Percentiles rank a stretch among this genome's conserved stretches.
These are phyloP conservation scores for Cupressus sempervirens DNA, from an alignment of 75 land plant genomes.

Conservation along the genomic window DNA sequence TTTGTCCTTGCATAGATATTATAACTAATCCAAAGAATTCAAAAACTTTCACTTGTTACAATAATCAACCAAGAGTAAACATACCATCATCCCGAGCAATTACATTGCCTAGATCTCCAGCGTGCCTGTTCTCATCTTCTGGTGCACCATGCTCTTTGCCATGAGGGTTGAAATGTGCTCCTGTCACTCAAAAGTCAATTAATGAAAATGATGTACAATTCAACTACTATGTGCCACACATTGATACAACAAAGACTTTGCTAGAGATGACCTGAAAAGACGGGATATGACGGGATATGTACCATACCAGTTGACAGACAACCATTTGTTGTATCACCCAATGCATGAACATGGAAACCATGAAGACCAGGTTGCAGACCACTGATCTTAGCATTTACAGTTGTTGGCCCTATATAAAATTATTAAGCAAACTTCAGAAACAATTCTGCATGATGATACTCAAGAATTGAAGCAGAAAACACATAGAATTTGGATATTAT, in stretches of 20 bases:
- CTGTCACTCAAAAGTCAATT: conserved; percentile 20
- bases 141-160: conserved; percentile 84
- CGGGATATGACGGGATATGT: neutral
- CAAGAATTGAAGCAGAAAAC: neutral
- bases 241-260: neutral
- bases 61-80: conserved; percentile 2
- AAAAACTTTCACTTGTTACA: neutral
- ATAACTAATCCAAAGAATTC: neutral
- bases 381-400: conserved; percentile 50
- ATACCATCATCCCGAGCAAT: conserved; percentile 67
- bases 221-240: neutral
- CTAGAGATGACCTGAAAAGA: neutral
- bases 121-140: conserved; percentile 72
- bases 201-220: neutral
- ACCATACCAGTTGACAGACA: conserved; percentile 82
- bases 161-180: conserved; percentile 76
- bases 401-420: conserved; percentile 53
- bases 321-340: conserved; percentile 92
- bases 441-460: neutral
- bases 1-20: neutral
- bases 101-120: conserved; percentile 82
- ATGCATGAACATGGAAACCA: conserved; percentile 87
- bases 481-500: too few relatives aligned
- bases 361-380: conserved; percentile 79
- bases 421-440: neutral